Evolutionary conservation across 257 asterid species (phyloP).

Genomic region (Asclepias syriaca): DNA sequence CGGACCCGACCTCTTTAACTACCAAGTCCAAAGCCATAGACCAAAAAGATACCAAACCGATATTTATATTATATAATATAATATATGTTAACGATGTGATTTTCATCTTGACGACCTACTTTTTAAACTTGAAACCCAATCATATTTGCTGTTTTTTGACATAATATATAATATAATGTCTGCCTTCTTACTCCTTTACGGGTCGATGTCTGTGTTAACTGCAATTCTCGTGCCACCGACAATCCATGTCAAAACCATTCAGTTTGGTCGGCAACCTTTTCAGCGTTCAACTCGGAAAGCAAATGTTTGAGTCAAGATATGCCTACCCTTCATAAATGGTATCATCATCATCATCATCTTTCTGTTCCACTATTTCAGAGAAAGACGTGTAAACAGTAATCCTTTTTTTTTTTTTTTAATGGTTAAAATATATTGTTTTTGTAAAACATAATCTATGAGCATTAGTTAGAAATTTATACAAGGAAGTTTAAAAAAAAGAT

Average conservation of each 20-base stretch:
- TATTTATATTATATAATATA: background rate
- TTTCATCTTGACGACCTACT: background rate
- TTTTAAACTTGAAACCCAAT: background rate
- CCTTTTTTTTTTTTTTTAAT: too few species aligned
- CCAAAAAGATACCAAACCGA: background rate
- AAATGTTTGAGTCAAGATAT: background rate
- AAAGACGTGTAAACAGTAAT: too few species aligned
- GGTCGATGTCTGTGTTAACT: background rate
- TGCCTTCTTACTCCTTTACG: background rate
- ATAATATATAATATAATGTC: background rate
- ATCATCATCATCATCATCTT: too few species aligned
- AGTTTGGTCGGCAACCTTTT: background rate
- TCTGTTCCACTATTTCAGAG: too few species aligned
- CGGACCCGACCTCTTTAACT: background rate
- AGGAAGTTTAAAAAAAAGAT: background rate
- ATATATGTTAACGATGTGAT: background rate
- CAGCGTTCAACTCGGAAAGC: background rate
- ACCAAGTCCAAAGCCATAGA: background rate
- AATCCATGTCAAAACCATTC: background rate
- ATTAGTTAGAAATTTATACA: too few species aligned
- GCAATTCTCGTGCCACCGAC: background rate
- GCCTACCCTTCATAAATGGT: too few species aligned
- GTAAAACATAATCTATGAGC: too few species aligned
- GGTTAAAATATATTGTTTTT: too few species aligned
- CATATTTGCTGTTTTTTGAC: background rate